Evolutionary conservation across 805 yeast species (phyloP), one percentile per base, ranked within the genome.

Genomic region (Starmerella bacillaris): DNA sequence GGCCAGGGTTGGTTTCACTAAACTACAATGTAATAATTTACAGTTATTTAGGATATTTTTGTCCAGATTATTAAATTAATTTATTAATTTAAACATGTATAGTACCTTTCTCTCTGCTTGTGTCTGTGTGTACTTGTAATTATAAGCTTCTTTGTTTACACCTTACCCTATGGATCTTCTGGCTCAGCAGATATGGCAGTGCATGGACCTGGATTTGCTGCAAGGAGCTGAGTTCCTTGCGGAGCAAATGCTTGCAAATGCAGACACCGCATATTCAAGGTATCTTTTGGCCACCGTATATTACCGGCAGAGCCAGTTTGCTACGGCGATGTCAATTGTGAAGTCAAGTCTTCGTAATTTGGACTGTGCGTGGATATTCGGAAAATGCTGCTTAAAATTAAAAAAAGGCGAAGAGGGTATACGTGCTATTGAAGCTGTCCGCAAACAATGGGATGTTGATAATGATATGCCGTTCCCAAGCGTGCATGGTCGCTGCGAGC

Each of bases 201-300:
- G 76, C 9, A 54, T 82, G 27, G 92, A 80, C 46, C 68, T 69
- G 39, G 82, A 73, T 49, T 64, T 78, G 40, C 58, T 68, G 30
- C 57, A 62, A 11, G 77, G 84, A 19, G 95, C 96, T 2, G 83
- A 75, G 49, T 80, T 89, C 56, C 74, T 86, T 4, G 71, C 83
- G 14, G 96, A 89, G 53, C 63, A 92, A 43, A 60, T 82, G 17
- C 56, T 77, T 22, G 80, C 93, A 2, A 67, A 70, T 34, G 64
- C 64, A 31, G 60, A 62, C 26, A 66, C 70, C 41, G 53, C 66
- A 4, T 79, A 74, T 36, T 67, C 84, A 7, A 51, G 68, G 3
- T 78, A 80, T 52, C 58, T 83, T 27, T 73, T 78, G 50, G 80
- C 78, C 12, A 57, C 78, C 26, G 72, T 78, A 1, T 61, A 78